These are phyloP conservation scores for Penicillium pancosmium DNA, from an alignment of 495 filamentous ascomycete genomes.

Conservation along the genomic window DNA sequence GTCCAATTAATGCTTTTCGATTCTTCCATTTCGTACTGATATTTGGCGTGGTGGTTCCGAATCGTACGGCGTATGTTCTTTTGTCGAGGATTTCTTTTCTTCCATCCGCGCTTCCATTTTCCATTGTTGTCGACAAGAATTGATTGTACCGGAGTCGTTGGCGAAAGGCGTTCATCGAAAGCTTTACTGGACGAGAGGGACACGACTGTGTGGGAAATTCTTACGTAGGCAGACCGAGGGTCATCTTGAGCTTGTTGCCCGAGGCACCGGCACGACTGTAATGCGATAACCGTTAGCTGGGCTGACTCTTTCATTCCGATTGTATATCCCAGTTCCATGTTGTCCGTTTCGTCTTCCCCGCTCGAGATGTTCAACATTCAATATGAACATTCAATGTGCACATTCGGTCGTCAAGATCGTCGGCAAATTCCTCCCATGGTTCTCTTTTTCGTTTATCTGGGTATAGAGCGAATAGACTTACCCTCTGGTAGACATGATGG, in stretches of 20 bases:
- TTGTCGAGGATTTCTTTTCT: background rate
- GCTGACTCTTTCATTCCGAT: conserved; percentile 10
- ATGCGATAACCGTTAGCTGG: conserved; percentile 33
- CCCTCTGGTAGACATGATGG: conserved; percentile 62
- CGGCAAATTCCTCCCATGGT: conserved; percentile 2
- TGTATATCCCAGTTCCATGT: conserved; percentile 7
- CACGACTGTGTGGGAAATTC: conserved; percentile 21
- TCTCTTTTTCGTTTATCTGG: conserved; percentile 13
- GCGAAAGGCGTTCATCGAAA: conserved; percentile 18
- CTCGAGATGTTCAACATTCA: conserved; percentile 23
- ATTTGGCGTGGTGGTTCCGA: background rate
- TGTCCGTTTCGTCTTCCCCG: conserved; percentile 14
- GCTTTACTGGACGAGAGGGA: conserved; percentile 23
- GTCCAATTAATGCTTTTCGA: conserved; percentile 16
- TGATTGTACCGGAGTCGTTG: conserved; percentile 7
- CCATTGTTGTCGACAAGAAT: background rate
- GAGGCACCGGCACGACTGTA: conserved; percentile 82
- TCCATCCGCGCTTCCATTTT: background rate
- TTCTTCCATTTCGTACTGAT: background rate
- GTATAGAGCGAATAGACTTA: conserved; percentile 36
- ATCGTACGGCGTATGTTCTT: background rate
- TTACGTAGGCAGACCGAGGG: conserved; percentile 98
- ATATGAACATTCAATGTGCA: conserved; percentile 7
- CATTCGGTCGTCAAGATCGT: conserved; percentile 22
- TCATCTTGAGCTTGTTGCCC: conserved; percentile 99